Percentiles rank a stretch among this genome's conserved stretches.
These are phyloP conservation scores for Pyrrhoderma lamaoense DNA, from an alignment of 1,284 basidiomycete genomes.

Conservation along the genomic window DNA sequence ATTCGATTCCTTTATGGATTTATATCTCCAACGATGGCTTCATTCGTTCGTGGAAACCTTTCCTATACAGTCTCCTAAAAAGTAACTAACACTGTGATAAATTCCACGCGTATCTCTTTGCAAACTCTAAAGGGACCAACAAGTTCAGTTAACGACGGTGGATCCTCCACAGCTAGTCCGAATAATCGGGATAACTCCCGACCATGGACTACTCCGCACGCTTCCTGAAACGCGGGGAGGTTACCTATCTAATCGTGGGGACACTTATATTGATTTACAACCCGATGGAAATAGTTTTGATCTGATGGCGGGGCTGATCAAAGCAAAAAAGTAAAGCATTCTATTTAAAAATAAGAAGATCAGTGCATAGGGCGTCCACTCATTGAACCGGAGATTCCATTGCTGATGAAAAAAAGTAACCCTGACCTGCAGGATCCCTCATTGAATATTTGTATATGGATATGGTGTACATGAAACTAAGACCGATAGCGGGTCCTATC, in stretches of 20 bases:
- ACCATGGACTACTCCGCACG: constrained; percentile 84
- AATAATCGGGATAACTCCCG: constrained; percentile 81
- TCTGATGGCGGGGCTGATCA: constrained; percentile 87
- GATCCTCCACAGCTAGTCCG: constrained; percentile 65
- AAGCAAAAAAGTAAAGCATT: constrained; percentile 38
- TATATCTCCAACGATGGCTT: constrained; percentile 79
- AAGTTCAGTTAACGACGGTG: constrained; percentile 74
- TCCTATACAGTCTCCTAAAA: background rate
- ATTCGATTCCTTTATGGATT: constrained; percentile 71
- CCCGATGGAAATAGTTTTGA: constrained; percentile 98
- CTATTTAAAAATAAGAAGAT: background rate
- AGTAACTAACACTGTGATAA: background rate
- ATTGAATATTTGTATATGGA: no score
- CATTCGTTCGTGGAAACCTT: constrained; percentile 64
- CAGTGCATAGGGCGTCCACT: no score
- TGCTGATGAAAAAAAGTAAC: no score
- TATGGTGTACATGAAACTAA: no score
- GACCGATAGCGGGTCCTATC: no score
- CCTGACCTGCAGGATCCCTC: no score
- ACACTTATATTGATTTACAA: constrained; percentile 54
- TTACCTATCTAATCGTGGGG: constrained; percentile 10
- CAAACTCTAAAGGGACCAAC: constrained; percentile 67
- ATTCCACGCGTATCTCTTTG: constrained; percentile 1
- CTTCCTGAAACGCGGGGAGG: constrained; percentile 40
- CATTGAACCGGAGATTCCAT: no score